Base-by-base conservation (phyloP, 345 rosid genomes). In the Ceriops tagal region DNA sequence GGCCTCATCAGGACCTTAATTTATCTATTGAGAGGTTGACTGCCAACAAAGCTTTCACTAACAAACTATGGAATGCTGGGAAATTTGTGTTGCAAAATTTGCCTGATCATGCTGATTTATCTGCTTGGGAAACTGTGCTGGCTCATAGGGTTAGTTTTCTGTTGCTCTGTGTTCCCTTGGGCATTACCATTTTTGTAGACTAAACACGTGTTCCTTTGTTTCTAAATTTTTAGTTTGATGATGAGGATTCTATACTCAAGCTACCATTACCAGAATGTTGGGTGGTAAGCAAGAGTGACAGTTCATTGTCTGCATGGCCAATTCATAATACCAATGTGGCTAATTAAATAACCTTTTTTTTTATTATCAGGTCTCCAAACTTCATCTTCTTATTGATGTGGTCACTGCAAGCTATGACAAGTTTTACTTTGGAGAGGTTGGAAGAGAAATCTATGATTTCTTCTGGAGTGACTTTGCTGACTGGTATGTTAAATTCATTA, bases 11-110 rank as follows among this genome's bases (percentile, higher is more conserved):
- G 98, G 98, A 93, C 77, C 89, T 93, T 64, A 93, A 88, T 83
- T 84, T 93, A 79, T 93, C 97, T 28, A 83, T 85, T 57, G 98
- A 93, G 82, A 91, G 96, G 82, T 83, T 93, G 85, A 87, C 93
- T 65, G 87, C 97, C 58, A 93, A 91, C 85, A 93, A 91, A 80
- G 95, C 95, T 64, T 93, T 93, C 81, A 93, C 97, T 37, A 93
- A 93, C 81, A 93, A 93, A 81, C 78, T 93, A 37, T 93, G 98
- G 98, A 93, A 93, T 86, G 98, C 98, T 75, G 96, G 98, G 71
- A 93, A 93, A 86, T 93, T 91, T 80, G 82, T 91, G 67, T 72
- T 93, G 78, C 97, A 91, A 78, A 89, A 87, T 83, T 77, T 93
- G 74, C 96, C 98, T 11, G 76, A 80, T 83, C 86, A 73, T 66